A percentile compares a stretch with the other conserved stretches of the same genome.
Conservation (phyloP, 805 yeast species). For the Metschnikowia cerradonensis region DNA sequence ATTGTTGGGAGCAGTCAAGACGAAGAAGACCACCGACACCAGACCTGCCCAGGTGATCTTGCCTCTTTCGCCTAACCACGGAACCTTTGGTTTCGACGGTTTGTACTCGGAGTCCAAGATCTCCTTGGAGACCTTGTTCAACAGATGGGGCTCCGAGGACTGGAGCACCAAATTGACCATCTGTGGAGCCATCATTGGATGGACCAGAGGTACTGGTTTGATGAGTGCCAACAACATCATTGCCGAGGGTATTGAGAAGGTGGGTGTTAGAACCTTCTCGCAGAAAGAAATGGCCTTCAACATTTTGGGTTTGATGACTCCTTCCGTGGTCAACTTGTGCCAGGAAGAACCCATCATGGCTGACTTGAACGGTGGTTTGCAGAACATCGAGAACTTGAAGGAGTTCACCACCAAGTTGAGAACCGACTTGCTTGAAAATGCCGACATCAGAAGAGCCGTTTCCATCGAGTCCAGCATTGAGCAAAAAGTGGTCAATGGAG, state of each 20-base stretch:
- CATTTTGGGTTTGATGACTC: conserved; percentile 88
- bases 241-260: conserved; percentile 94
- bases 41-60: conserved; percentile 97
- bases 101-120: conserved; percentile 96
- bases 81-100: conserved; percentile 98
- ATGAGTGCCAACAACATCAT: conserved; percentile 96
- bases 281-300: conserved; percentile 99
- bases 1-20: conserved; percentile 84
- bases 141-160: conserved; percentile 98
- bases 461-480: conserved; percentile 90
- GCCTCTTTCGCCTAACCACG: conserved; percentile 98
- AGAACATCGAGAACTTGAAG: conserved; percentile 86
- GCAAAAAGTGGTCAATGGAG: conserved; percentile 80
- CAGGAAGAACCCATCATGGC: conserved; percentile 96
- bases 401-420: conserved; percentile 80
- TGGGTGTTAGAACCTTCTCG: conserved; percentile 96
- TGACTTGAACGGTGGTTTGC: conserved; percentile 98
- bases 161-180: conserved; percentile 93
- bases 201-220: conserved; percentile 99
- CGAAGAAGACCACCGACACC: conserved; percentile 80
- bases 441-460: conserved; percentile 94
- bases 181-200: conserved; percentile 98
- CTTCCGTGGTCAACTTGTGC: conserved; percentile 77
- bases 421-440: conserved; percentile 67
- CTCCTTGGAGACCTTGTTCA: conserved; percentile 91